Base-by-base conservation (phyloP, 495 filamentous ascomycete species). In the Peziza echinospora region DNA sequence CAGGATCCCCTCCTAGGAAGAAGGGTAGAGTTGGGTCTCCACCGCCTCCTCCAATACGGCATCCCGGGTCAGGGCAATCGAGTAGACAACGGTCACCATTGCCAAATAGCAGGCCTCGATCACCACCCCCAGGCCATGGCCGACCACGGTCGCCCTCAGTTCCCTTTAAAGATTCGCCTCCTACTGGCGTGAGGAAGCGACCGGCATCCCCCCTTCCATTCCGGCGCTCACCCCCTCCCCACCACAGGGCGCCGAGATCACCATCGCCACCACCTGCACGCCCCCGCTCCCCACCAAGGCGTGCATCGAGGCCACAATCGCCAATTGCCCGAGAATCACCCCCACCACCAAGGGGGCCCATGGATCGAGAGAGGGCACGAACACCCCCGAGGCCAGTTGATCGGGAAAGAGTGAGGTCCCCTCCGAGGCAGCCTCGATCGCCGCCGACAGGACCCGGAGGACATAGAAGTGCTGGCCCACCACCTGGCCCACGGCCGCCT, bases 401-500 rank as follows among this genome's bases (percentile, higher is more conserved):
- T 5, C 13, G 30, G 19, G 30, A 37, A 37, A 37, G 30, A 17
- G 13, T 17, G 13, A 37, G 30, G 19, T 37, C 30, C 19, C 30
- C 30, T 37, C 30, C 30, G 19, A 11, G 30, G 30, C 30, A 37
- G 3, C 30, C 13, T 37, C 30, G 30, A 4, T 37, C 30, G 0
- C 30, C 30, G 3, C 30, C 30, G 19, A 37, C 30, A 37, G 30
- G 30, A 3, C 30, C 30, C 19, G 30, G 30, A 2, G 30, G 30
- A 37, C 19, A 13, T 17, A 37, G 30, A 7, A 37, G 19, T 7
- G 30, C 19, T 13, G 19, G 13, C 13, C 30, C 30, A 13, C 30
- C 40, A 44, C 47, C 21, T 53, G 53, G 25, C 34, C 53, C 34
- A 51, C 49, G 30, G 41, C 52, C 48, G 45, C 48, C 2, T 50